Evolutionary conservation across 441 rosid genomes (phyloP), one percentile per base, ranked within the genome.

Genomic region (Mallotus repandus): DNA sequence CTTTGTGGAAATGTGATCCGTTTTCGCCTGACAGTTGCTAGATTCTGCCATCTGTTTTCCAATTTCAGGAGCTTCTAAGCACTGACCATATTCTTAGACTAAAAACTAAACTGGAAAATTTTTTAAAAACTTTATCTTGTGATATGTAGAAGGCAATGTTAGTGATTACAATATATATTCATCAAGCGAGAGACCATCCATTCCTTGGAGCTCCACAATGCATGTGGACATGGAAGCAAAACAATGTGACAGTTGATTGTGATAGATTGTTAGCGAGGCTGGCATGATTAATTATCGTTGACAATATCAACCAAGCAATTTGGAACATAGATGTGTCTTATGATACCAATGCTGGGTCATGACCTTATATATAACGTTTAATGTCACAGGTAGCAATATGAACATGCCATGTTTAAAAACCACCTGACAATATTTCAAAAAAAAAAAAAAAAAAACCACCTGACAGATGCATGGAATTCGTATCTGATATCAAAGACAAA

Each of bases 241-340:
- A 29, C 55, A 55, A 46, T 65, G 69, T 65, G 69, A 65, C 2
- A 65, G 29, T 9, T 46, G 38, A 55, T 45, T 65, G 21, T 65
- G 69, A 65, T 4, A 65, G 15, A 25, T 52, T 22, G 38, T 21
- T 65, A 22, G 55, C 16, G 6, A 10, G 22, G 25, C 22, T 11
- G 54, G 55, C 25, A 46, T 46, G 69, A 46, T 21, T 14, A 2
- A 35, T 65, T 65, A 52, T 46, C 12, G 43, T 63, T 25, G 29
- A 25, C 18, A 13, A 7, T 1, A 64, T 15, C 43, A 14, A 38
- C 50, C 46, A 43, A 4, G 46, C 46, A 43, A 43, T 5, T 5
- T 43, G 46, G 46, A 43, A 8, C 46, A 4, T 43, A 43, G 46
- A 8, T 8, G 46, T 4, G 46, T 43, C 29, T 25, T 25, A 25